Percentiles rank a stretch among this genome's conserved stretches.
Conservation (phyloP, 2,329 filamentous ascomycete species). For the Curvularia sp. region DNA sequence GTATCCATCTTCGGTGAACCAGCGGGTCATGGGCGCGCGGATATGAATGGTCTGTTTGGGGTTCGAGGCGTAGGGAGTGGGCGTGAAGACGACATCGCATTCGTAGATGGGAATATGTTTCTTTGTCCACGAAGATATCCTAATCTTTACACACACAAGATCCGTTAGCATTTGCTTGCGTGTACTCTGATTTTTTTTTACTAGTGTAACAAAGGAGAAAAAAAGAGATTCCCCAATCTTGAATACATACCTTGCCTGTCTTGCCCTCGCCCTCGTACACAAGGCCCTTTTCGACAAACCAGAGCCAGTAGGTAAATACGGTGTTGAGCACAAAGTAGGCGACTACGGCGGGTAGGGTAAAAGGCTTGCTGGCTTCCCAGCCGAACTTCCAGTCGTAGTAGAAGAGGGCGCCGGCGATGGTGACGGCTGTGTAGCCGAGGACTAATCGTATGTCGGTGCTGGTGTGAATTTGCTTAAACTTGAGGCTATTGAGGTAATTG, state of each 20-base stretch:
- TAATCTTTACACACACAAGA: slow-evolving; percentile 62
- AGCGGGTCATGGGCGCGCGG: slow-evolving; percentile 71
- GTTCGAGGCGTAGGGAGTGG: slow-evolving; percentile 38
- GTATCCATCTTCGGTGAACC: slow-evolving; percentile 76
- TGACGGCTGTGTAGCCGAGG: slow-evolving; percentile 83
- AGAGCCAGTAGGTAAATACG: slow-evolving; percentile 82
- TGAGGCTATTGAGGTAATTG: slow-evolving; percentile 89
- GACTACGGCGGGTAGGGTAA: slow-evolving; percentile 79
- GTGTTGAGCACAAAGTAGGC: slow-evolving; percentile 82
- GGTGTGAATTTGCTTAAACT: slow-evolving; percentile 80
- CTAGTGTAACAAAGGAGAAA: too few species aligned
- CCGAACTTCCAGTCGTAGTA: slow-evolving; percentile 90
- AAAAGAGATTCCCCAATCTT: background rate
- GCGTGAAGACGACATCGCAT: slow-evolving; percentile 68
- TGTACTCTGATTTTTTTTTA: background rate
- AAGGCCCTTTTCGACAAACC: slow-evolving; percentile 78
- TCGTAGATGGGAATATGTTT: slow-evolving; percentile 86
- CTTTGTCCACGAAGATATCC: slow-evolving; percentile 73
- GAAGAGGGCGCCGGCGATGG: slow-evolving; percentile 83
- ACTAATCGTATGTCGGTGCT: slow-evolving; percentile 82
- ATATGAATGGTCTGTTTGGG: slow-evolving; percentile 60
- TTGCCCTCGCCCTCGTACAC: slow-evolving; percentile 79
- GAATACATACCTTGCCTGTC: slow-evolving; percentile 66
- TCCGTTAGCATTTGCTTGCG: background rate
- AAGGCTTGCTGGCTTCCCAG: slow-evolving; percentile 84